Percentiles rank a stretch among this genome's conserved stretches.
phyloP scores from a whole-genome alignment of 768 basidiomycete genomes.

The Brasilioporus rufonigricans region DNA sequence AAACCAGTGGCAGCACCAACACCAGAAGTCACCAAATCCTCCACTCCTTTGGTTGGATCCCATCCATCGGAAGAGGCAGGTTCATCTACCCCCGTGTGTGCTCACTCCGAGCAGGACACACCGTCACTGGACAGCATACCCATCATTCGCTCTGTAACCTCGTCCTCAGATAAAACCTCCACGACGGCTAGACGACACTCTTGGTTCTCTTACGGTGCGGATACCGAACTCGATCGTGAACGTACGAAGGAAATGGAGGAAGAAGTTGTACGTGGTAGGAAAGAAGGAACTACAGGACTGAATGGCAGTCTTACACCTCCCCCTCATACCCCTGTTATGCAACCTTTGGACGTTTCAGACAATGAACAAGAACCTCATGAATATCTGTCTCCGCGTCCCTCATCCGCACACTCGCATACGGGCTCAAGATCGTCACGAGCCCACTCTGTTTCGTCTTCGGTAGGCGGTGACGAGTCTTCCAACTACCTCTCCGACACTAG shows the following conservation, averaged over 20 bases:
- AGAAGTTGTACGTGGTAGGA: constrained; percentile 14
- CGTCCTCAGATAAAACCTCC: constrained; percentile 23
- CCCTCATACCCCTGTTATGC: constrained; percentile 6
- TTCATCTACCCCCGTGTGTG: constrained; percentile 12
- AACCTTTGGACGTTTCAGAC: constrained; percentile 14
- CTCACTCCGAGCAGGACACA: constrained; percentile 33
- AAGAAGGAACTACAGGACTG: constrained; percentile 34
- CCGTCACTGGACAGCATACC: constrained; percentile 24
- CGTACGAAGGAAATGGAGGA: constrained; percentile 25
- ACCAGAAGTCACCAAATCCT: constrained; percentile 9
- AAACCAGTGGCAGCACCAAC: constrained; percentile 12
- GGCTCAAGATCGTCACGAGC: constrained; percentile 34
- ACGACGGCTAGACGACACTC: constrained; percentile 43
- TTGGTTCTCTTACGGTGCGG: constrained; percentile 54
- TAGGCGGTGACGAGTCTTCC: constrained; percentile 25
- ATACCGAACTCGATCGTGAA: constrained; percentile 32
- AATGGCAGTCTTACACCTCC: constrained; percentile 31
- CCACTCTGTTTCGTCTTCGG: constrained; percentile 35
- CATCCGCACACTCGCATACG: constrained; percentile 44
- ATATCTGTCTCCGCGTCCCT: constrained; percentile 36
- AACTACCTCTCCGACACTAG: constrained; percentile 35
- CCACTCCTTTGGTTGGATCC: constrained; percentile 21
- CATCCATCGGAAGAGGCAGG: constrained; percentile 37
- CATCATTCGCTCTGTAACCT: constrained; percentile 23
- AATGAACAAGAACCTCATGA: constrained; percentile 18